Base-by-base conservation (phyloP, 257 asterid genomes). In the Salvia hispanica region DNA sequence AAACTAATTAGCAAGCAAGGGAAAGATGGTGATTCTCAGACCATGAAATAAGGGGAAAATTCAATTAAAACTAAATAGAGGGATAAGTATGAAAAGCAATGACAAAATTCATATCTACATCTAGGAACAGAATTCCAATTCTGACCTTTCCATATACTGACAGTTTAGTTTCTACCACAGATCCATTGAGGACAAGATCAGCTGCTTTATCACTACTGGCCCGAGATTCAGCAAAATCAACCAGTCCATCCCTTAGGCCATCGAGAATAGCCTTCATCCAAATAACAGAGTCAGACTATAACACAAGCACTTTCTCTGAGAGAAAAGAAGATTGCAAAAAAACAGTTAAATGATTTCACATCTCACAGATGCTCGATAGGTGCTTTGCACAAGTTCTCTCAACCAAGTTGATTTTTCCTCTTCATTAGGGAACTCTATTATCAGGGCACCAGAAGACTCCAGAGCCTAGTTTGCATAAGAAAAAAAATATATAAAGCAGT, bases 321-420 rank as follows among this genome's bases (percentile, higher is more conserved):
- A 68, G 48, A 67, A 53, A 59, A 72, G 33, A 75, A 75, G 70
- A 58, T 16, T 44, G 39, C 50, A 72, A 18, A 10, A 53, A 58
- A 66, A 21, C 66, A 56, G 56, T 33, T 55, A 58, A 56, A 73
- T 45, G 75, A 64, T 51, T 69, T 63, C 66, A 62, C 48, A 77
- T 81, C 97, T 81, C 87, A 94, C 99, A 74, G 99, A 94, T 79
- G 97, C 99, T 82, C 85, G 90, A 83, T 94, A 94, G 58, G 99
- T 94, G 43, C 96, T 83, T 76, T 83, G 95, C 72, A 82, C 83
- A 78, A 94, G 95, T 79, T 77, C 87, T 74, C 94, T 88, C 78
- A 86, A 75, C 99, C 99, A 94, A 62, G 86, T 63, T 13, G 82
- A 77, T 82, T 88, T 94, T 72, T 79, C 90, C 78, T 85, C 97